Evolutionary conservation across 169 alveolate species (phyloP).

Genomic region (Eimeria tenella): DNA sequence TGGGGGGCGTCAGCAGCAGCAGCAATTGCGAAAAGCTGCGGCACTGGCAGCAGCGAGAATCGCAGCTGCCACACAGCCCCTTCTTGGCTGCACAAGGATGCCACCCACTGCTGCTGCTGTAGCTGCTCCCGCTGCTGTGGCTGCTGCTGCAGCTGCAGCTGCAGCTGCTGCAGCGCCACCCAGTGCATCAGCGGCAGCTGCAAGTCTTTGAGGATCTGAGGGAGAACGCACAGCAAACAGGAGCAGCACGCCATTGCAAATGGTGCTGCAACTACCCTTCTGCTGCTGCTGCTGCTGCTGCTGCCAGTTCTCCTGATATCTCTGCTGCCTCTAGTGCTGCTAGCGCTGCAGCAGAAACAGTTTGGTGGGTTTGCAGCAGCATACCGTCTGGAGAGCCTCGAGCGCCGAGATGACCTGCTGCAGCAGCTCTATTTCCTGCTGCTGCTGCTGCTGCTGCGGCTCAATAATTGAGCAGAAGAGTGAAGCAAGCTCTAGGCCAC

Average conservation of each 20-base stretch:
- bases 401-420: slow-evolving; percentile 45
- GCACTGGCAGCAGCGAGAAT: slow-evolving; percentile 57
- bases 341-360: slow-evolving; percentile 13
- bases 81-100: background rate
- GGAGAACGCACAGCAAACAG: background rate
- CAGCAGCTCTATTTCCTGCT: slow-evolving; percentile 45
- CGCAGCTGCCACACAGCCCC: slow-evolving; percentile 34
- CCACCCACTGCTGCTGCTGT: slow-evolving; percentile 44
- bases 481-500: slow-evolving; percentile 12
- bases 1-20: slow-evolving; percentile 68
- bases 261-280: background rate
- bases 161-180: slow-evolving; percentile 44
- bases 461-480: slow-evolving; percentile 30
- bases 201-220: slow-evolving; percentile 17
- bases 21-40: slow-evolving; percentile 45
- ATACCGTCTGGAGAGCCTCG: slow-evolving; percentile 23
- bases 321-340: background rate
- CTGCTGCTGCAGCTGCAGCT: slow-evolving; percentile 59
- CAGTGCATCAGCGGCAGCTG: slow-evolving; percentile 44
- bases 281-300: slow-evolving; percentile 7
- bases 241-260: background rate
- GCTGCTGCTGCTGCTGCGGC: slow-evolving; percentile 59
- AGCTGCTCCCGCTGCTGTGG: slow-evolving; percentile 16
- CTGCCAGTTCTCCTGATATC: background rate
- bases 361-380: background rate